phyloP scores from a whole-genome alignment of 164 flowering plant species.

The Echeveria elegans region DNA sequence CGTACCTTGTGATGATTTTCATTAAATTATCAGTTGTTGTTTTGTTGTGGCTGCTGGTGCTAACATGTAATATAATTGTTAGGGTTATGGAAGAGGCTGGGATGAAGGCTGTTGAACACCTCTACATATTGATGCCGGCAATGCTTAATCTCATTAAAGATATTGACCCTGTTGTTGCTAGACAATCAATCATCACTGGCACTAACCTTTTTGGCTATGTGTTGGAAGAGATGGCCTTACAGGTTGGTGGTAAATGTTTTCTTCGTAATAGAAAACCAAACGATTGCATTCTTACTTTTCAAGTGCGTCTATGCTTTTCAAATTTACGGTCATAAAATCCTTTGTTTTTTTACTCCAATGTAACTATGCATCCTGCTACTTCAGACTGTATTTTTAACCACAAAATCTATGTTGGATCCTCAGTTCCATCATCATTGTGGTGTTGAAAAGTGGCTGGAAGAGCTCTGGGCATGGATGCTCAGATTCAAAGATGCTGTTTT shows the following conservation, averaged over 20 bases:
- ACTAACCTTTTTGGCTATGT: constrained; percentile 43
- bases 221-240: constrained; percentile 62
- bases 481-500: constrained; percentile 67
- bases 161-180: constrained; percentile 42
- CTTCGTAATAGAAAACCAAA: no score
- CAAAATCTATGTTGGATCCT: not conserved
- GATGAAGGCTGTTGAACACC: constrained; percentile 48
- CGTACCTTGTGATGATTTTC: no score
- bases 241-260: constrained; percentile 36
- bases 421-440: constrained; percentile 63
- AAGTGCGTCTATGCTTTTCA: no score
- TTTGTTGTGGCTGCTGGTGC: not conserved
- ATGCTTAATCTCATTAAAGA: constrained; percentile 50
- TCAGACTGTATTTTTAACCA: constrained; percentile 5
- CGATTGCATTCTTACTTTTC: no score
- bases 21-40: no score
- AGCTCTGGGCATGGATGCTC: constrained; percentile 72
- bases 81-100: constrained; percentile 74
- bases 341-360: no score
- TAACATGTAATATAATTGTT: constrained; percentile 17
- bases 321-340: no score
- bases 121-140: constrained; percentile 43
- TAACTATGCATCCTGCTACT: no score
- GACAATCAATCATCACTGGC: constrained; percentile 56
- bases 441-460: constrained; percentile 81